These are phyloP conservation scores for Fonsecaea monophora DNA, from an alignment of 2,329 filamentous ascomycete genomes.

Conservation along the genomic window DNA sequence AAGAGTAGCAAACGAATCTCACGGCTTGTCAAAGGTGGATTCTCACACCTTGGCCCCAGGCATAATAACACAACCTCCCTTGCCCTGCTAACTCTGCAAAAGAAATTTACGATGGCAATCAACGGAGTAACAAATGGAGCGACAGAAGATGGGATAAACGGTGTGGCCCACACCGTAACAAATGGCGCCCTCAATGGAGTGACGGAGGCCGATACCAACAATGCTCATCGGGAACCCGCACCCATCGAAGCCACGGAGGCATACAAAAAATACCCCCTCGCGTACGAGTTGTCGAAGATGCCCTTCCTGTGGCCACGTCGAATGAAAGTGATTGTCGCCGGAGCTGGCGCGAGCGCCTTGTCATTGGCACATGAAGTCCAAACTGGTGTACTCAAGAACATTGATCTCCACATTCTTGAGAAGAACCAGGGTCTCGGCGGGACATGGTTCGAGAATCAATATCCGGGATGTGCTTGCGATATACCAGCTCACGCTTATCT, in stretches of 20 bases:
- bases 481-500: conserved; percentile 31
- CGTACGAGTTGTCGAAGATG: conserved; percentile 14
- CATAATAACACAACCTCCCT: no score
- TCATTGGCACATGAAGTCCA: conserved; percentile 27
- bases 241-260: conserved; percentile 1
- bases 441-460: conserved; percentile 43
- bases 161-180: no score
- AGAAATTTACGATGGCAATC: no score
- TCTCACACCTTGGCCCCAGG: no score
- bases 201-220: no score
- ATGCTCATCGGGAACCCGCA: no score
- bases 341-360: conserved; percentile 28
- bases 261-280: conserved; percentile 6
- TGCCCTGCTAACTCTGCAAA: no score
- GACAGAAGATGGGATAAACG: no score
- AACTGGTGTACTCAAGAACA: conserved; percentile 41
- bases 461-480: conserved; percentile 27
- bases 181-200: no score
- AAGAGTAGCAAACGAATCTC: no score
- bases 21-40: no score
- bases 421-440: conserved; percentile 49
- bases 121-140: no score
- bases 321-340: conserved; percentile 34
- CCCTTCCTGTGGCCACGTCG: conserved; percentile 7
- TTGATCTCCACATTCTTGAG: conserved; percentile 49